These are phyloP conservation scores for Periconia digitata DNA, from an alignment of 2,329 filamentous ascomycete species.

Conservation along the genomic window DNA sequence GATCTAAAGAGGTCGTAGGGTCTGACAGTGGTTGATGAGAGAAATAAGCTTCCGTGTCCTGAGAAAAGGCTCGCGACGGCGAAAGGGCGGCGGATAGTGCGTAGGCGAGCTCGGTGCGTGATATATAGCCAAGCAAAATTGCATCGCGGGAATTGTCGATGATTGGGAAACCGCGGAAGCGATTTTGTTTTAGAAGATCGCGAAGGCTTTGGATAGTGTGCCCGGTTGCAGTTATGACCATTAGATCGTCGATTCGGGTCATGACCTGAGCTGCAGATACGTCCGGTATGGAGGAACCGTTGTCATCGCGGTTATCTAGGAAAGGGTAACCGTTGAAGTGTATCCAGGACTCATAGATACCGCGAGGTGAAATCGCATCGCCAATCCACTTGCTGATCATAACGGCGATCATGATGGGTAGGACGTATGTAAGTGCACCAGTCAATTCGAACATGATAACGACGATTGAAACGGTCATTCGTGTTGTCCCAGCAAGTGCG, in stretches of 20 bases:
- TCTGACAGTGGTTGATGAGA: slow-evolving; percentile 76
- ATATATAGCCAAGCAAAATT: slow-evolving; percentile 88
- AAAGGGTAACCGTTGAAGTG: slow-evolving; percentile 94
- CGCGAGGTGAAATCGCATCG: slow-evolving; percentile 86
- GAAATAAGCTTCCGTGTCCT: slow-evolving; percentile 80
- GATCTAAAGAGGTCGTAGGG: slow-evolving; percentile 75
- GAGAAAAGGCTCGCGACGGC: slow-evolving; percentile 60
- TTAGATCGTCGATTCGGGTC: slow-evolving; percentile 88
- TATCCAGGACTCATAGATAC: slow-evolving; percentile 99
- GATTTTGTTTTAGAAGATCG: slow-evolving; percentile 69
- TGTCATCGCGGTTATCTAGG: slow-evolving; percentile 83
- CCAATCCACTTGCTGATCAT: slow-evolving; percentile 99
- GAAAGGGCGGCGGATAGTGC: slow-evolving; percentile 68
- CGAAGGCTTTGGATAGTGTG: slow-evolving; percentile 81
- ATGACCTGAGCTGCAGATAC: slow-evolving; percentile 85
- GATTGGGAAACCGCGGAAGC: slow-evolving; percentile 89
- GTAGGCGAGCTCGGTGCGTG: slow-evolving; percentile 82
- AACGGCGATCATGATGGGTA: slow-evolving; percentile 98
- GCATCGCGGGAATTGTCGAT: slow-evolving; percentile 77
- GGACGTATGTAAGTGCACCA: slow-evolving; percentile 90
- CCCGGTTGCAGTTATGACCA: slow-evolving; percentile 81
- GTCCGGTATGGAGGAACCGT: slow-evolving; percentile 67
- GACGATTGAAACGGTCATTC: slow-evolving; percentile 97
- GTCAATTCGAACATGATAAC: slow-evolving; percentile 99
- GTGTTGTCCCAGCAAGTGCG: slow-evolving; percentile 88